These are phyloP conservation scores for Lepidopterella palustris DNA, from an alignment of 495 filamentous ascomycete species.

Conservation along the genomic window DNA sequence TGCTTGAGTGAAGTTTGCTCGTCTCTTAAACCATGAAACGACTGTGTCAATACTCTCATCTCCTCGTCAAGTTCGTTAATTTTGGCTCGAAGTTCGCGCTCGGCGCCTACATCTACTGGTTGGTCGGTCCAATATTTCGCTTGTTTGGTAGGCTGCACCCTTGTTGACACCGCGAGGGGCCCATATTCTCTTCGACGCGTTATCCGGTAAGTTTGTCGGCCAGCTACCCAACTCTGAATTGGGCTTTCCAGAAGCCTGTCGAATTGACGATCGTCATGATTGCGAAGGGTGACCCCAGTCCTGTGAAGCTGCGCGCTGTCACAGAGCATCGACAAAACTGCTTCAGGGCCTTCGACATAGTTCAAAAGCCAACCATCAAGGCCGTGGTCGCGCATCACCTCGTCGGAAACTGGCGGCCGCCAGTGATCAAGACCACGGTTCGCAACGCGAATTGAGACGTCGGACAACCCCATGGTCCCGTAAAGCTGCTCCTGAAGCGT, in stretches of 20 bases:
- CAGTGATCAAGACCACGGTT: slow-evolving; percentile 45
- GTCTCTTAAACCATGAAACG: slow-evolving; percentile 23
- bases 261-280: slow-evolving; percentile 59
- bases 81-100: slow-evolving; percentile 40
- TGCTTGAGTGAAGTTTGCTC: slow-evolving; percentile 22
- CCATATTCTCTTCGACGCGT: slow-evolving; percentile 69
- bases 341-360: slow-evolving; percentile 70
- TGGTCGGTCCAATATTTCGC: slow-evolving; percentile 70
- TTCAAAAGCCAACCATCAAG: slow-evolving; percentile 77
- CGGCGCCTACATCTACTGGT: slow-evolving; percentile 59
- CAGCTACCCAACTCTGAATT: slow-evolving; percentile 58
- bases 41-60: neutral
- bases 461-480: slow-evolving; percentile 49
- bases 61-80: slow-evolving; percentile 17
- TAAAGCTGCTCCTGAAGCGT: slow-evolving; percentile 55
- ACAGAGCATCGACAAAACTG: slow-evolving; percentile 83
- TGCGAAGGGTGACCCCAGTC: slow-evolving; percentile 56
- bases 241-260: slow-evolving; percentile 47
- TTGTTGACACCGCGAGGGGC: slow-evolving; percentile 56
- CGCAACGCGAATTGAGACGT: slow-evolving; percentile 59
- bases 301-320: slow-evolving; percentile 56
- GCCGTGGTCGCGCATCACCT: slow-evolving; percentile 54
- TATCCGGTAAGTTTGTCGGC: slow-evolving; percentile 52
- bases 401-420: slow-evolving; percentile 45
- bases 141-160: slow-evolving; percentile 45